phyloP scores from a whole-genome alignment of 1,284 basidiomycete genomes.

The Trichosporon coremiiforme region DNA sequence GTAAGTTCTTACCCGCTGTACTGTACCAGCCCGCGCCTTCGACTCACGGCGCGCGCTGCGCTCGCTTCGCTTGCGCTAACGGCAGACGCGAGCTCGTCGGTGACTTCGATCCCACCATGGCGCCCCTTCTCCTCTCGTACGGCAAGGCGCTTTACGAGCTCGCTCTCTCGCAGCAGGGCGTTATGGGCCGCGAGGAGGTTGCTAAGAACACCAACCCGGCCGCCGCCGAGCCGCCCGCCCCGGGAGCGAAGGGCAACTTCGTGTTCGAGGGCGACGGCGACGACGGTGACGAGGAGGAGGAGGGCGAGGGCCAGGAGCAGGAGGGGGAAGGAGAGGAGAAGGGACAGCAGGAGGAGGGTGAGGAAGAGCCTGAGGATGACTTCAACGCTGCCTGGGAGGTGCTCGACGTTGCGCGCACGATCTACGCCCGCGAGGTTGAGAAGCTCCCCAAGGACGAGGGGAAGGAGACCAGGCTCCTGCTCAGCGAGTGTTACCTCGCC shows the following conservation, averaged over 20 bases:
- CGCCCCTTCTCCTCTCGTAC: conserved; percentile 80
- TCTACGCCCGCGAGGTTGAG: conserved; percentile 68
- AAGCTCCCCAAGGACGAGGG: conserved; percentile 30
- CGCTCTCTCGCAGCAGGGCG: conserved; percentile 74
- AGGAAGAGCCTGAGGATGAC: conserved; percentile 79
- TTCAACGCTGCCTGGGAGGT: conserved; percentile 95
- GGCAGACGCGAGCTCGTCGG: conserved; percentile 72
- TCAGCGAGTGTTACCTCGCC: conserved; percentile 79
- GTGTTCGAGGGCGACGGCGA: conserved; percentile 45
- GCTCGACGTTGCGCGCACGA: conserved; percentile 78
- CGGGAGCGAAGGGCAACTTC: conserved; percentile 35
- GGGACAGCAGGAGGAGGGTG: conserved; percentile 57
- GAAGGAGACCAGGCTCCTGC: conserved; percentile 62
- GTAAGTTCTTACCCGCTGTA: too few species aligned
- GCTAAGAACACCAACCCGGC: conserved; percentile 62
- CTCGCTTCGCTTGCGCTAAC: too few species aligned
- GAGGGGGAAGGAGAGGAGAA: conserved; percentile 30
- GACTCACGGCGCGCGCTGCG: too few species aligned
- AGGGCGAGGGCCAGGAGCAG: conserved; percentile 28
- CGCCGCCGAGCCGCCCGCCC: conserved; percentile 23
- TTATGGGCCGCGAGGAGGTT: conserved; percentile 72
- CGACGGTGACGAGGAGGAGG: conserved; percentile 41
- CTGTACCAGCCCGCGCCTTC: too few species aligned
- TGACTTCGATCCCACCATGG: conserved; percentile 73
- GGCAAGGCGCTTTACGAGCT: conserved; percentile 85